Conservation (phyloP, 164 flowering plant species). For the Pachysandra terminalis region DNA sequence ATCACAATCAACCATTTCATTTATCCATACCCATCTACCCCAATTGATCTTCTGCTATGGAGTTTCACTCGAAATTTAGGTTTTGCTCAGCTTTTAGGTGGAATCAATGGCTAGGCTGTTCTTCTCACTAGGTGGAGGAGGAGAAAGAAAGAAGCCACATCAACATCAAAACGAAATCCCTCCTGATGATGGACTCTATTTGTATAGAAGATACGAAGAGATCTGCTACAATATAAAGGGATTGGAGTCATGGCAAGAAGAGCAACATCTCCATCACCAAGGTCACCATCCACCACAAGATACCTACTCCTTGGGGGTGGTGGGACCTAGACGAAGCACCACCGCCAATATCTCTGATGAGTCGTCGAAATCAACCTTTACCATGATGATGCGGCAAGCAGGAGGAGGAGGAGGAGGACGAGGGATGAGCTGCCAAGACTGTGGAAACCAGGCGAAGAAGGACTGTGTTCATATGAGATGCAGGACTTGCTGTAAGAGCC, state of each 20-base stretch:
- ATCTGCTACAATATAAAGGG: conserved; percentile 43
- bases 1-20: not conserved
- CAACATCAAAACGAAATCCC: conserved; percentile 21
- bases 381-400: no score
- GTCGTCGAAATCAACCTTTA: conserved; percentile 14
- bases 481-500: conserved; percentile 80
- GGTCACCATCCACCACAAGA: conserved; percentile 19
- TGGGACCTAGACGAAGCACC: conserved; percentile 12
- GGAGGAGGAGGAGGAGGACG: conserved; percentile 30
- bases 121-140: conserved; percentile 41
- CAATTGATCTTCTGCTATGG: conserved; percentile 35
- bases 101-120: conserved; percentile 59
- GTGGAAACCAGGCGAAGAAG: conserved; percentile 90
- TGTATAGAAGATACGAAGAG: conserved; percentile 42
- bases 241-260: conserved; percentile 57
- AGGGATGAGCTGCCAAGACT: conserved; percentile 62
- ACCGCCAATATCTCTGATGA: conserved; percentile 21
- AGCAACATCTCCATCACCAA: conserved; percentile 20
- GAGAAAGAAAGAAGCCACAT: conserved; percentile 3
- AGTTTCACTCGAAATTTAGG: conserved; percentile 31
- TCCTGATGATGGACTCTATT: conserved; percentile 26
- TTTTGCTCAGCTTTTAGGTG: conserved; percentile 12
- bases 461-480: conserved; percentile 73
- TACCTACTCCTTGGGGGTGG: conserved; percentile 14
- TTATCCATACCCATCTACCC: conserved; percentile 1